Percentiles rank a stretch among this genome's conserved stretches.
These are phyloP conservation scores for Gossypium lobatum DNA, from an alignment of 441 rosid species.

Conservation along the genomic window DNA sequence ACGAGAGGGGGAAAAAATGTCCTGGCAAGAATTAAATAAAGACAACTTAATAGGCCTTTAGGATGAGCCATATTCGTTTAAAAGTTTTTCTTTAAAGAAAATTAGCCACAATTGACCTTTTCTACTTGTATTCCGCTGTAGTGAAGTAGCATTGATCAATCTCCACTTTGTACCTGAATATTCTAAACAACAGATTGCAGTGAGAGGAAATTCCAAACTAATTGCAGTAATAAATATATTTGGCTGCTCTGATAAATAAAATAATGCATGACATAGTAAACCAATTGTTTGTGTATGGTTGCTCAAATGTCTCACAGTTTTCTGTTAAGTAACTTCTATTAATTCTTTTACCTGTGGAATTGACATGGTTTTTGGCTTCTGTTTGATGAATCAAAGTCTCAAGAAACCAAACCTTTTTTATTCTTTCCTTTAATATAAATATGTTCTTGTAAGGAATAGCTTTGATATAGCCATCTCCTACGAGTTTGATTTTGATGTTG, in stretches of 20 bases:
- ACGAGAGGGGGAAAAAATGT: not conserved
- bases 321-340: not conserved
- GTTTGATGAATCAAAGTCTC: conserved; percentile 1
- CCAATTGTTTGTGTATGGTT: not conserved
- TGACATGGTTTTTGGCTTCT: not conserved
- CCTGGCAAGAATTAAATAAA: not conserved
- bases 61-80: not conserved
- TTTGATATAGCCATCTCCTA: not conserved
- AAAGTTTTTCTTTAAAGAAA: not conserved
- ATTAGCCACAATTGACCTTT: not conserved
- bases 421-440: not conserved
- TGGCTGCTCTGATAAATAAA: not conserved
- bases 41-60: not conserved
- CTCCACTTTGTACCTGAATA: not conserved
- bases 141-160: not conserved
- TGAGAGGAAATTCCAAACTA: not conserved
- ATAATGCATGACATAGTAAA: not conserved
- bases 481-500: not conserved
- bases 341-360: not conserved
- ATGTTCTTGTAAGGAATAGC: not conserved
- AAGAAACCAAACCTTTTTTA: not conserved
- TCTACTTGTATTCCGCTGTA: not conserved
- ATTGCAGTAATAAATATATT: not conserved
- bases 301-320: not conserved
- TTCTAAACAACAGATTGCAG: not conserved